These are phyloP conservation scores for Alternaria dauci DNA, from an alignment of 2,329 filamentous ascomycete species.

Conservation along the genomic window DNA sequence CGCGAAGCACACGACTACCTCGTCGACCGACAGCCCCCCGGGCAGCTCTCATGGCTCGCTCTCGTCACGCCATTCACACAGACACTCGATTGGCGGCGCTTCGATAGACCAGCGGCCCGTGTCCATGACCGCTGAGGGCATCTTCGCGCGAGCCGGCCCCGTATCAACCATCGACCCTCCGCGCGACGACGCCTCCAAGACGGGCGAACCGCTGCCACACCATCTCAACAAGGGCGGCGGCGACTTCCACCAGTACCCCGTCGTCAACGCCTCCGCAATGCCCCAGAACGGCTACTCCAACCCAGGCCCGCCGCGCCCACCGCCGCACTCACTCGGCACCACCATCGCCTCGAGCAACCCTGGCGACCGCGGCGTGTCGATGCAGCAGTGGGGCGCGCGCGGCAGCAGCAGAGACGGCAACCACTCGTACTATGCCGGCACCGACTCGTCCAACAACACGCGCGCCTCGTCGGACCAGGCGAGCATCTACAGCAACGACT, in stretches of 20 bases:
- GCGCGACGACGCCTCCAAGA: conserved; percentile 67
- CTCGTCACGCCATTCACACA: conserved; percentile 73
- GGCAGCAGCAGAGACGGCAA: conserved; percentile 39
- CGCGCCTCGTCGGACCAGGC: conserved; percentile 70
- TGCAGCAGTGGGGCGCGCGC: conserved; percentile 75
- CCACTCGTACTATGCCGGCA: conserved; percentile 34
- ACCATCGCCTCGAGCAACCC: conserved; percentile 73
- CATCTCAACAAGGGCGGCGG: conserved; percentile 78
- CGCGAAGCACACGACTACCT: conserved; percentile 59
- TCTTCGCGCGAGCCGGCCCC: conserved; percentile 80
- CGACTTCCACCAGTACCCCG: conserved; percentile 91
- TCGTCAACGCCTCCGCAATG: conserved; percentile 66
- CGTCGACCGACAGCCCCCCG: conserved; percentile 68
- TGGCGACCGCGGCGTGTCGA: conserved; percentile 73
- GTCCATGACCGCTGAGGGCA: conserved; percentile 68
- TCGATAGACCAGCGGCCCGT: conserved; percentile 72
- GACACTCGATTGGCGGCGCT: conserved; percentile 53
- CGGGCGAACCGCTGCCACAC: conserved; percentile 82
- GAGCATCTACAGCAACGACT: conserved; percentile 70
- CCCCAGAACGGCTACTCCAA: conserved; percentile 59
- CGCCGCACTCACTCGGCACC: conserved; percentile 61
- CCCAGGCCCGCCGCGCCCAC: conserved; percentile 67
- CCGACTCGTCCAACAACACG: conserved; percentile 59
- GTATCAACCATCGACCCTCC: conserved; percentile 92
- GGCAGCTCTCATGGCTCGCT: conserved; percentile 70